Conservation (phyloP, 495 filamentous ascomycete species). For the Rhypophila decipiens region DNA sequence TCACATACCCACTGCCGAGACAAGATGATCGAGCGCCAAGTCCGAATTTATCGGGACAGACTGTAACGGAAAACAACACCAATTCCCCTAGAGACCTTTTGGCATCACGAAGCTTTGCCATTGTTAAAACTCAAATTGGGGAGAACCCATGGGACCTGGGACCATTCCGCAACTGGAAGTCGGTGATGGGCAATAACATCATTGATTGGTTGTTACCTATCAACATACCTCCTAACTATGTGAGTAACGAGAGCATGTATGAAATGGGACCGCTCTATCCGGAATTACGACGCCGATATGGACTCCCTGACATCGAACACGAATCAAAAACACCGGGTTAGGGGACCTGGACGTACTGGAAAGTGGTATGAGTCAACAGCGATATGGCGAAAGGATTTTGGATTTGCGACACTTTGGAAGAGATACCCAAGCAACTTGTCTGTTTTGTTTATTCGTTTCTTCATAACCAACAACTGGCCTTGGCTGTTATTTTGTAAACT, state of each 20-base stretch:
- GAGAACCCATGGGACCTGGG: slow-evolving; percentile 78
- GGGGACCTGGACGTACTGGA: no score
- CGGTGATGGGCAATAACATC: slow-evolving; percentile 64
- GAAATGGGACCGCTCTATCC: slow-evolving; percentile 37
- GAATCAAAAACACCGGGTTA: no score
- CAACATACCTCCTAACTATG: slow-evolving; percentile 52
- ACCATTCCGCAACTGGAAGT: slow-evolving; percentile 58
- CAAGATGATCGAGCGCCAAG: slow-evolving; percentile 9
- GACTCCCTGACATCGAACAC: slow-evolving; percentile 28
- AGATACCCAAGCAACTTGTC: no score
- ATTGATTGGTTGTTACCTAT: slow-evolving; percentile 72
- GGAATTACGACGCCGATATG: slow-evolving; percentile 28
- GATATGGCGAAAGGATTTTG: no score
- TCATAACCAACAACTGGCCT: no score
- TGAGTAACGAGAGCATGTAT: slow-evolving; percentile 43
- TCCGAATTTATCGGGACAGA: slow-evolving; percentile 3
- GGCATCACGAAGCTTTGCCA: slow-evolving; percentile 63
- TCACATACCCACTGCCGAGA: slow-evolving; percentile 35
- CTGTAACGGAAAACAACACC: neutral
- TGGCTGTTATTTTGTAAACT: no score
- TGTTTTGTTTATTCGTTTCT: no score
- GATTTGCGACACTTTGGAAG: no score
- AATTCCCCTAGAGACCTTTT: slow-evolving; percentile 6
- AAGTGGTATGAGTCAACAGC: no score
- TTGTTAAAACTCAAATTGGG: slow-evolving; percentile 63